phyloP scores from a whole-genome alignment of 2,329 filamentous ascomycete species.

The Penicillium expansum region DNA sequence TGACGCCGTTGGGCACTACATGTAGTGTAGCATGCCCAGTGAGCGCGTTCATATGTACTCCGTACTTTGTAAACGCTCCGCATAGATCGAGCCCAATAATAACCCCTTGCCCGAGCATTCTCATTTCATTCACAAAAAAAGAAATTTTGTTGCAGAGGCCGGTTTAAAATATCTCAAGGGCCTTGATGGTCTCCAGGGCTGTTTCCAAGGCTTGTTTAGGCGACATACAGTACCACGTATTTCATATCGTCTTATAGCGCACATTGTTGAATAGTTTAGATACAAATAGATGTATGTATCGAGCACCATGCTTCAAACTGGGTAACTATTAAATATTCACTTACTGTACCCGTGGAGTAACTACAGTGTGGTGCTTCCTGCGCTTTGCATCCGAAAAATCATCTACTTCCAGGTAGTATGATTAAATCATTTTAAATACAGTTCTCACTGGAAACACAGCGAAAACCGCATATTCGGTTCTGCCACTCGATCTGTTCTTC shows the following conservation, averaged over 20 bases:
- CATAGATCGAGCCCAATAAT: not conserved
- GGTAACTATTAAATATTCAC: not conserved
- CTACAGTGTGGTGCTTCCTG: not conserved
- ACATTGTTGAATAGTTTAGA: too few species aligned
- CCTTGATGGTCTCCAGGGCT: too few species aligned
- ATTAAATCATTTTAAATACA: not conserved
- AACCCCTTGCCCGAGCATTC: not conserved
- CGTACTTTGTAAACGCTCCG: too few species aligned
- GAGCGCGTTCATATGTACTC: not conserved
- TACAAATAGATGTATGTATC: too few species aligned
- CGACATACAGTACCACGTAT: too few species aligned
- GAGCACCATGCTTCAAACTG: not conserved
- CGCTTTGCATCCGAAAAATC: not conserved
- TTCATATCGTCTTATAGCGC: too few species aligned
- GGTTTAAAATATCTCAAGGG: too few species aligned
- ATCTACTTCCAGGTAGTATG: not conserved
- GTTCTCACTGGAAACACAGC: not conserved
- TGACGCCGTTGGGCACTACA: not conserved
- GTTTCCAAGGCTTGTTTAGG: too few species aligned
- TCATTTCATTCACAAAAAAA: not conserved
- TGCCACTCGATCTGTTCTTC: not conserved
- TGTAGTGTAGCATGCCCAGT: not conserved
- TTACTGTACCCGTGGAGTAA: not conserved
- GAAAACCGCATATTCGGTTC: not conserved
- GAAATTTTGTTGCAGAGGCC: not conserved